phyloP scores from a whole-genome alignment of 495 filamentous ascomycete genomes.

The Trichoderma erinaceum region DNA sequence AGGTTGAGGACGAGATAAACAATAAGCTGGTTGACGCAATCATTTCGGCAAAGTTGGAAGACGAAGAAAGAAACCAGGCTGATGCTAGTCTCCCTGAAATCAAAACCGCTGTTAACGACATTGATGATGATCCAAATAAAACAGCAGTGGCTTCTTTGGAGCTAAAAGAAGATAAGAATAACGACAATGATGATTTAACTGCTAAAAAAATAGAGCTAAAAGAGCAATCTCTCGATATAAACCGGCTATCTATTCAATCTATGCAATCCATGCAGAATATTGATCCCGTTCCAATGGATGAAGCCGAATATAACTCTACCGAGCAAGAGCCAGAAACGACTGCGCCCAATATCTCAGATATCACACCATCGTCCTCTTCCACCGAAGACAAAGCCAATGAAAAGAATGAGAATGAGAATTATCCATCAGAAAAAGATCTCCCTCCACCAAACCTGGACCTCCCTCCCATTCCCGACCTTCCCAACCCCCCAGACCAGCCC shows the following conservation, averaged over 20 bases:
- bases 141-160: background rate
- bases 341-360: constrained; percentile 13
- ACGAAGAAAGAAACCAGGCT: background rate
- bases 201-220: background rate
- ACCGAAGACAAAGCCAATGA: background rate
- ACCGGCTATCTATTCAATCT: background rate
- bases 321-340: constrained; percentile 20
- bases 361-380: constrained; percentile 18
- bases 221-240: background rate
- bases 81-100: background rate
- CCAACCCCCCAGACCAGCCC: constrained; percentile 34
- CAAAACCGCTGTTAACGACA: background rate
- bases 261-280: background rate
- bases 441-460: constrained; percentile 26
- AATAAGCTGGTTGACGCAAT: background rate
- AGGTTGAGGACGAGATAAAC: background rate
- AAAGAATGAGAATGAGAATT: constrained; percentile 17
- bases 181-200: background rate
- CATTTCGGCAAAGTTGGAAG: background rate
- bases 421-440: background rate
- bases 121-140: background rate
- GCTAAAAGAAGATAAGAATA: background rate
- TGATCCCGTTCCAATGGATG: constrained; percentile 10
- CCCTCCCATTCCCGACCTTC: constrained; percentile 39
- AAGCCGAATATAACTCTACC: constrained; percentile 19